phyloP scores from a whole-genome alignment of 2,329 filamentous ascomycete genomes.

The Hypoxylon sp. region DNA sequence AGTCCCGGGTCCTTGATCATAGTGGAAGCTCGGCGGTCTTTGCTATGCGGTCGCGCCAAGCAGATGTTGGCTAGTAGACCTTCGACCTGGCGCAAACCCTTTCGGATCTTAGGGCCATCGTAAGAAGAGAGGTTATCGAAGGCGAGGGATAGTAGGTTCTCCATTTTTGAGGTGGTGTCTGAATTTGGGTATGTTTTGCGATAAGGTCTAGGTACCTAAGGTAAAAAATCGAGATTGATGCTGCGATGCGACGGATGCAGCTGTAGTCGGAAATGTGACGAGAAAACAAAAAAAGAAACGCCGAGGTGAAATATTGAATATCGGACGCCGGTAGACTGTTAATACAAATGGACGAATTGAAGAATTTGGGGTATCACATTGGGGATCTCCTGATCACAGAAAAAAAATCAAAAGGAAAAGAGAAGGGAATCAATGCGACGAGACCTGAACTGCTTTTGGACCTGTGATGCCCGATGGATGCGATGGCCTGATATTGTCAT shows the following conservation, averaged over 20 bases:
- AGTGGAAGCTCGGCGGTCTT: conserved; percentile 50
- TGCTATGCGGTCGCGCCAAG: conserved; percentile 65
- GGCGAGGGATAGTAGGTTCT: conserved; percentile 88
- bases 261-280: conserved; percentile 1
- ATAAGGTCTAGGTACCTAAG: too few species aligned
- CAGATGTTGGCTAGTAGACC: conserved; percentile 95
- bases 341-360: conserved; percentile 50
- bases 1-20: conserved; percentile 41
- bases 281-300: conserved; percentile 27
- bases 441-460: conserved; percentile 16
- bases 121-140: conserved; percentile 97
- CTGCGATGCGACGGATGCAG: conserved; percentile 16
- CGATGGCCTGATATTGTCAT: conserved; percentile 22
- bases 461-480: conserved; percentile 31
- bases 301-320: conserved; percentile 9
- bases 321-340: conserved; percentile 38
- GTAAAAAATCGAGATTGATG: conserved; percentile 8
- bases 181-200: not conserved
- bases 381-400: conserved; percentile 27
- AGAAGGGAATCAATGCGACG: not conserved
- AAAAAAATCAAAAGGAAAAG: conserved; percentile 20
- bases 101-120: conserved; percentile 88
- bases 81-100: conserved; percentile 93
- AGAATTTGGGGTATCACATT: conserved; percentile 37
- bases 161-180: conserved; percentile 68